Conservation (phyloP, 1,284 basidiomycete genomes). For the Malassezia vespertilionis region DNA sequence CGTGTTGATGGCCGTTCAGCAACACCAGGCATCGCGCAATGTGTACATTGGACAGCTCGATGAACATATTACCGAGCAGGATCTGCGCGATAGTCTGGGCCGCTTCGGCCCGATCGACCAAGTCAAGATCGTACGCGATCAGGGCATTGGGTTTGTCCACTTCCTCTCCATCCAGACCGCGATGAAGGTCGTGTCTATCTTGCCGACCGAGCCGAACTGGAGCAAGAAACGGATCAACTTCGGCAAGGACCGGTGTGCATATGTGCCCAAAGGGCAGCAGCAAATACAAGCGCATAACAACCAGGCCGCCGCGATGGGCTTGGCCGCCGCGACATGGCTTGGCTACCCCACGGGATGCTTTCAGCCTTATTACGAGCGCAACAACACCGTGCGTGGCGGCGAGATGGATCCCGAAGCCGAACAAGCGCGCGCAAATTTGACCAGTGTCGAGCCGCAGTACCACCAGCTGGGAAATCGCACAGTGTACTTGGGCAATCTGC, state of each 20-base stretch:
- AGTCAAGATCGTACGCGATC: slow-evolving; percentile 46
- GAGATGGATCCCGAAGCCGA: background rate
- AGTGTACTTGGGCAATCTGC: slow-evolving; percentile 46
- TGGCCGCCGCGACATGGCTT: slow-evolving; percentile 43
- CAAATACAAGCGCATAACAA: slow-evolving; percentile 47
- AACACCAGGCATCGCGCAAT: slow-evolving; percentile 42
- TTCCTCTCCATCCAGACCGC: slow-evolving; percentile 44
- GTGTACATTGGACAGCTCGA: slow-evolving; percentile 44
- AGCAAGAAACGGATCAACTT: slow-evolving; percentile 39
- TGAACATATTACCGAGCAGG: slow-evolving; percentile 33
- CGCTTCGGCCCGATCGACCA: slow-evolving; percentile 46
- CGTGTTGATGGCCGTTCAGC: slow-evolving; percentile 44
- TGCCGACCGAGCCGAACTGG: slow-evolving; percentile 41
- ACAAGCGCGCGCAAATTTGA: background rate
- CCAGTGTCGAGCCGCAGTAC: slow-evolving; percentile 14
- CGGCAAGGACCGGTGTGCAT: slow-evolving; percentile 46
- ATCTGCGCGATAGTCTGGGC: slow-evolving; percentile 34
- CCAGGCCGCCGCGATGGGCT: slow-evolving; percentile 45
- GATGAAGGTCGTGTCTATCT: slow-evolving; percentile 40
- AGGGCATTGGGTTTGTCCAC: slow-evolving; percentile 46
- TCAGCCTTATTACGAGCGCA: background rate
- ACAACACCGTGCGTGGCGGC: background rate
- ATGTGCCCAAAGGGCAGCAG: slow-evolving; percentile 45
- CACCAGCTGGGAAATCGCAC: slow-evolving; percentile 46
- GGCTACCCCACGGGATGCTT: slow-evolving; percentile 37